Evolutionary conservation across 1,139 yeast genomes (phyloP).

Genomic region (Blastobotrys illinoisensis): DNA sequence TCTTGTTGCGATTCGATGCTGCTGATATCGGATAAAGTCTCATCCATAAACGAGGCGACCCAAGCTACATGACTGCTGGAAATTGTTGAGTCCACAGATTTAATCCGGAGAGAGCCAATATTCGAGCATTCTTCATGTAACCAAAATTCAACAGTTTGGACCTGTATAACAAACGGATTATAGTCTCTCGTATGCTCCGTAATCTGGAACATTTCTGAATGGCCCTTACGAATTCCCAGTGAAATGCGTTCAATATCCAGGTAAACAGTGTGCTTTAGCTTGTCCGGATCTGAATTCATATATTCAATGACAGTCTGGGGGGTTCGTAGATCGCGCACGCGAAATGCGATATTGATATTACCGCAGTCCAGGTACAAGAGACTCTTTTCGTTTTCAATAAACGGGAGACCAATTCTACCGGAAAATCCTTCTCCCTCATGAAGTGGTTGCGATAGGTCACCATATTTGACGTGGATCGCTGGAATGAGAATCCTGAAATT

Average conservation of each 20-base stretch:
- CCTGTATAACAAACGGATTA: conserved; percentile 24
- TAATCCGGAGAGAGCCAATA: conserved; percentile 26
- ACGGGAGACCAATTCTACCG: not conserved
- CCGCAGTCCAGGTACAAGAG: conserved; percentile 23
- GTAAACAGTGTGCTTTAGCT: conserved; percentile 19
- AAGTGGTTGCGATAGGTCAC: conserved; percentile 25
- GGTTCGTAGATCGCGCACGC: conserved; percentile 16
- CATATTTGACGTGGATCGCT: conserved; percentile 42
- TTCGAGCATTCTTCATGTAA: conserved; percentile 22
- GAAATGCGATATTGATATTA: conserved; percentile 22
- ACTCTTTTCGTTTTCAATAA: conserved; percentile 15
- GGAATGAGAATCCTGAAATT: conserved; percentile 53
- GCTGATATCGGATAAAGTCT: conserved; percentile 17
- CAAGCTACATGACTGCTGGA: conserved; percentile 23
- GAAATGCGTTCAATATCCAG: conserved; percentile 20
- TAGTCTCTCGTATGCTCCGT: conserved; percentile 12
- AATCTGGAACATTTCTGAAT: not conserved
- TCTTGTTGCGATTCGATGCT: conserved; percentile 8
- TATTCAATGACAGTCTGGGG: conserved; percentile 23
- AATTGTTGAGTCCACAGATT: conserved; percentile 25
- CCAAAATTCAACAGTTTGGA: conserved; percentile 29
- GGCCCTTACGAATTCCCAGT: conserved; percentile 21
- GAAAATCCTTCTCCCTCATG: conserved; percentile 11
- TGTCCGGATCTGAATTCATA: conserved; percentile 19
- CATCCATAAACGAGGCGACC: conserved; percentile 23